phyloP scores from a whole-genome alignment of 805 yeast genomes.

The Schwanniomyces polymorphus region DNA sequence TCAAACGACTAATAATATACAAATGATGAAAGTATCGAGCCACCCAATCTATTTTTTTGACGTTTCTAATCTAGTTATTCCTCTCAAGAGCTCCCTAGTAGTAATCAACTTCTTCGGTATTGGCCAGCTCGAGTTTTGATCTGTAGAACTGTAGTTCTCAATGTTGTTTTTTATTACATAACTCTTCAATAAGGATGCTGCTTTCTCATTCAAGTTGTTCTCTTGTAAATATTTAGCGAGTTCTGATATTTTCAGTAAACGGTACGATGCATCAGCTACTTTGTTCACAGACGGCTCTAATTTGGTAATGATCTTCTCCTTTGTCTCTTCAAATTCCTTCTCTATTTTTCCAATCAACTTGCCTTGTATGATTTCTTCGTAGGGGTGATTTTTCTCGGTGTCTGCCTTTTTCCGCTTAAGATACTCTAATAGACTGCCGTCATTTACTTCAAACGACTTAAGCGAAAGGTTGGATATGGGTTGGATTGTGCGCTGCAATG shows the following conservation, averaged over 20 bases:
- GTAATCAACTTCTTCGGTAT: conserved; percentile 13
- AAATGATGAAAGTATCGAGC: neutral
- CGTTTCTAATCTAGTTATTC: conserved; percentile 17
- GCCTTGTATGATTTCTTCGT: conserved; percentile 13
- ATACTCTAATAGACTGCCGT: conserved; percentile 18
- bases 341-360: conserved; percentile 11
- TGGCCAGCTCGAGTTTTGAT: conserved; percentile 15
- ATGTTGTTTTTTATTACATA: conserved; percentile 18
- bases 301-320: conserved; percentile 12
- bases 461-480: conserved; percentile 14
- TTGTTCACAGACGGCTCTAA: conserved; percentile 36
- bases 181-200: conserved; percentile 18
- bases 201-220: conserved; percentile 14
- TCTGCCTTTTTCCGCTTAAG: conserved; percentile 11
- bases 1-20: neutral
- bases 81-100: conserved; percentile 19
- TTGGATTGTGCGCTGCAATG: conserved; percentile 17
- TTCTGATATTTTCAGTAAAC: conserved; percentile 22
- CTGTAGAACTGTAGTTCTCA: conserved; percentile 6
- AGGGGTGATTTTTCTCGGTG: neutral
- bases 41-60: neutral
- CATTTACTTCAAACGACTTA: conserved; percentile 9
- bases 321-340: conserved; percentile 8
- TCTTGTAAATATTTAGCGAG: conserved; percentile 19
- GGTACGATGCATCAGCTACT: conserved; percentile 31